Base-by-base conservation (phyloP, 1,139 yeast species). In the Taiozyma sp. region DNA sequence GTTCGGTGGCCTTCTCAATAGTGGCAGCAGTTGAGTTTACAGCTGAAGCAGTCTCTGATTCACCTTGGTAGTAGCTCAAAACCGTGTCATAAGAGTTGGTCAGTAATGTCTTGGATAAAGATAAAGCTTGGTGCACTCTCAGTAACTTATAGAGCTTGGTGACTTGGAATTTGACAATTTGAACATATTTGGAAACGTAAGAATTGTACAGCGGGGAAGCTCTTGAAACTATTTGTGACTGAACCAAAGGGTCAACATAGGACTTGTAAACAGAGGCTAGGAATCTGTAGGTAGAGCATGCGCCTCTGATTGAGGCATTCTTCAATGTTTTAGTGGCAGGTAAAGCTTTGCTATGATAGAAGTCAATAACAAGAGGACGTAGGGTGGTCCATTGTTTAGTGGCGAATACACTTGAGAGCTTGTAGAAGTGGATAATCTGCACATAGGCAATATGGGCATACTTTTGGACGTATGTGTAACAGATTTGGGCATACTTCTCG, bases 121-220 rank as follows among this genome's bases (percentile, higher is more conserved):
- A 34, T 19, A 59, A 30, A 8, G 58, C 56, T 32, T 54, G 52
- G 16, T 59, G 45, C 14, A 62, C 45, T 48, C 53, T 56, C 22
- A 60, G 45, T 13, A 58, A 24, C 5, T 42, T 48, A 48, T 57
- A 60, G 34, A 53, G 56, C 43, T 58, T 59, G 27, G 8, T 5
- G 19, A 32, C 39, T 9, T 49, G 46, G n/a, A 16, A 27, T 8
- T 10, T 13, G 12, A 48, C 34, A 2, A 22, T 1, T 16, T 50
- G 49, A 22, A 54, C 47, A 36, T 53, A 38, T 4, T 23, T 19
- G 49, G 56, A 48, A 4, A 49, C 22, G 30, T 54, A 48, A 24
- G 43, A 14, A 1, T 23, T 38, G 45, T 59, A 57, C 14, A 43
- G 23, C 45, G 57, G 56, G 8, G 8, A 2, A 8, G 54, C 22